Evolutionary conservation across 2,329 filamentous ascomycete species (phyloP).

Genomic region (Zarea fungicola): DNA sequence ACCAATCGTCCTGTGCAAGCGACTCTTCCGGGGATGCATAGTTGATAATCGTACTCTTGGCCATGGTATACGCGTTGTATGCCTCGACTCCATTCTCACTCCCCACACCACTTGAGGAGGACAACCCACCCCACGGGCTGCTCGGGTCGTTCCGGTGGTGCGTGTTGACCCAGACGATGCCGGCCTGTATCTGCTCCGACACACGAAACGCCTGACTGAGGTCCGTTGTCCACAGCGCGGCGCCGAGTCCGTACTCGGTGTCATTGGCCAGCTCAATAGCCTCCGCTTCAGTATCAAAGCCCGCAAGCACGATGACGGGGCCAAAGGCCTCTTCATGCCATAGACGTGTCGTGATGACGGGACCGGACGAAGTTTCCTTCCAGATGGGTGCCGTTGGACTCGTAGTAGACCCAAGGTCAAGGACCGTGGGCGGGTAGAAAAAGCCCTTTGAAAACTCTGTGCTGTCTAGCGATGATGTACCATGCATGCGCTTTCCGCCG

Average conservation of each 20-base stretch:
- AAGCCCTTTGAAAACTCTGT: conserved; percentile 54
- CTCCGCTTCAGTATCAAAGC: conserved; percentile 69
- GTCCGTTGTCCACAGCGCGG: conserved; percentile 71
- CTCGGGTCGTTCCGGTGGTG: conserved; percentile 70
- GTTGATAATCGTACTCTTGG: conserved; percentile 65
- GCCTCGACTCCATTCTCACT: conserved; percentile 69
- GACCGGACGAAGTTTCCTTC: conserved; percentile 42
- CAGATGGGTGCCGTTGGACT: background rate
- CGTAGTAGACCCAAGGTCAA: conserved; percentile 30
- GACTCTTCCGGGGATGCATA: conserved; percentile 54
- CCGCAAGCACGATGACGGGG: conserved; percentile 68
- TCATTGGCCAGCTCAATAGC: conserved; percentile 67
- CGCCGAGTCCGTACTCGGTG: conserved; percentile 71
- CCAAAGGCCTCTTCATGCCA: conserved; percentile 81
- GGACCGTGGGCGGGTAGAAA: conserved; percentile 76
- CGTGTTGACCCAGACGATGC: conserved; percentile 53
- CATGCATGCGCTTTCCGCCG: conserved; percentile 45
- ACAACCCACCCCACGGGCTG: conserved; percentile 64
- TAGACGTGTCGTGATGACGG: conserved; percentile 64
- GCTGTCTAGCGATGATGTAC: conserved; percentile 43
- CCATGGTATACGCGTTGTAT: conserved; percentile 52
- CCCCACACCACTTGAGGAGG: conserved; percentile 58
- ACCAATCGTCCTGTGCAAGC: conserved; percentile 59
- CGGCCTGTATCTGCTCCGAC: conserved; percentile 64
- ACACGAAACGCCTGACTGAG: conserved; percentile 65